Evolutionary conservation across 306 rosid genomes (phyloP), one percentile per base, ranked within the genome.

Genomic region (Cicer bijugum): DNA sequence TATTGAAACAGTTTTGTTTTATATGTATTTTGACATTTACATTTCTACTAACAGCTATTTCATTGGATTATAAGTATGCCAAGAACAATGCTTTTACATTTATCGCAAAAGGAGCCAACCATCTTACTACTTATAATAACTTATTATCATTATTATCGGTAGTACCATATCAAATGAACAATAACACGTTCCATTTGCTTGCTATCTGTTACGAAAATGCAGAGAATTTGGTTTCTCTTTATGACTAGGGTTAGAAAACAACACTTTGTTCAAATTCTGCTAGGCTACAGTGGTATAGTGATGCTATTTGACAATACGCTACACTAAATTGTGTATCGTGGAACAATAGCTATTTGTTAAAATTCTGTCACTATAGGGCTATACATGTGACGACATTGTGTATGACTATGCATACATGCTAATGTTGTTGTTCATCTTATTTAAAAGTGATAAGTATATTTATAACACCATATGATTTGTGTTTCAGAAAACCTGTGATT

Each of bases 161-260:
- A 7, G 9, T 59, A 35, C 33, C 12, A 33, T 59, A 38, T 63
- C 43, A 43, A 64, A 43, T 44, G 9, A 72, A 53, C 44, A 16
- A 63, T 12, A 72, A 53, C 44, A 12, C 63, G 12, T 64, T 63
- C 58, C 51, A 44, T 64, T 57, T 44, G 28, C 53, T 46, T 56
- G 48, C n/a, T 14, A 50, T 35, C 35, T 51, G 23, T 33, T 78
- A 16, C 1, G 35, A 35, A 14, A 71, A 53, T 12, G 37, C 16
- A 11, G 76, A n/a, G 19, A n/a, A 59, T 69, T 69, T 69, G 57
- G 48, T 48, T 69, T 60, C 15, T 9, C 57, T 59, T 57, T 57
- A 57, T 56, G 55, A 50, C 17, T 4, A 5, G 17, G 6, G 17
- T 48, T 48, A 14, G 16, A 47, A 47, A 5, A 12, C n/a, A 1